Evolutionary conservation across 768 basidiomycete species (phyloP), one percentile per base, ranked within the genome.

Genomic region (Leccinum disarticulatum): DNA sequence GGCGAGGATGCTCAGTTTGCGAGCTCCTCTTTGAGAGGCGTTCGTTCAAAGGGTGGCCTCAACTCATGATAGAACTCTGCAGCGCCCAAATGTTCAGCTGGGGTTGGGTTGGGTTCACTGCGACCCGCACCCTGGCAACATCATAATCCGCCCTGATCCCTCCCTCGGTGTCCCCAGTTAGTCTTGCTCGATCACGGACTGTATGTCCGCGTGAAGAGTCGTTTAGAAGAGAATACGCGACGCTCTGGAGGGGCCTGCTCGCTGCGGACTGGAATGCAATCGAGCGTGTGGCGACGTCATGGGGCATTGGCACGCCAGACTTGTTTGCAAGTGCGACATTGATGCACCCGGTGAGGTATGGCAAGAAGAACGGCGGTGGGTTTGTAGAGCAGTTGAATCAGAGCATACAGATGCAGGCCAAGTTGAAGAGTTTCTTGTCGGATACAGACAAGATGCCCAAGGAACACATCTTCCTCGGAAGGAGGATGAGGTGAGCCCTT

Each of bases 161-260:
- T 61, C 52, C 53, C 61, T 3, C 55, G 33, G 47, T 66, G 71
- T 6, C 80, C 85, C 2, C 87, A 90, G 66, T 78, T 93, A 61
- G 89, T 97, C 33, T 79, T 97, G 13, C 84, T 98, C 65, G 95
- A 98, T 70, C 95, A 98, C 70, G 95, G 95, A 1, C 77, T 98
- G 11, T 97, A 96, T 69, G 90, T 95, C 43, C 77, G 79, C 8
- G 81, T 94, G 4, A 83, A 15, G 82, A 87, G 17, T 70, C 78
- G 2, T 93, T 97, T 71, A 81, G 84, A 61, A 75, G 80, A 36
- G 84, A 95, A 57, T 96, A 95, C 78, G 88, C 89, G 15, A 74
- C 77, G 5, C 77, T 96, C 5, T 95, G 93, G 93, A 80, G 84
- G 54, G 81, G 80, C 17, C 80, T 89, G 66, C 74, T 87, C n/a